These are phyloP conservation scores for Euptelea pleiosperma DNA, from an alignment of 164 flowering plant species.

Conservation along the genomic window DNA sequence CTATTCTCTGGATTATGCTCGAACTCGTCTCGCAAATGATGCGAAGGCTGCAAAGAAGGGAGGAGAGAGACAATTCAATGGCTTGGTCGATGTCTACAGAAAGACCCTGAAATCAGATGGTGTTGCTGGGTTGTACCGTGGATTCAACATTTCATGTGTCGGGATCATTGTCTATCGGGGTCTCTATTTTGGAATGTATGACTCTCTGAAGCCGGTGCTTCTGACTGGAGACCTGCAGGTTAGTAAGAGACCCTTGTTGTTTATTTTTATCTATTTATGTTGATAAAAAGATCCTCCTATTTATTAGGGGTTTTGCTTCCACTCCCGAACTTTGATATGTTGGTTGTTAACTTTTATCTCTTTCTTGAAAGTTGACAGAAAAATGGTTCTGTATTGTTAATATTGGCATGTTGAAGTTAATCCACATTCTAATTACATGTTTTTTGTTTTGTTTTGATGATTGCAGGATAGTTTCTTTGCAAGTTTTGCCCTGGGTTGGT, in stretches of 20 bases:
- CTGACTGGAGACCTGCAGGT: constrained; percentile 66
- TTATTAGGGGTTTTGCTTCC: too few relatives aligned
- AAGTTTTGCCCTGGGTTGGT: constrained; percentile 66
- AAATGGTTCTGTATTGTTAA: too few relatives aligned
- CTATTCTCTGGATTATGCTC: constrained; percentile 73
- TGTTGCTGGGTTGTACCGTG: constrained; percentile 87
- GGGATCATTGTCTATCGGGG: constrained; percentile 84
- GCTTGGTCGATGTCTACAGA: constrained; percentile 73
- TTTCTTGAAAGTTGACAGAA: too few relatives aligned
- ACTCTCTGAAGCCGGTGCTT: constrained; percentile 75
- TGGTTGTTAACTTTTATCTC: too few relatives aligned
- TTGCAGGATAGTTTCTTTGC: constrained; percentile 74
- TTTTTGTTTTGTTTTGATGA: constrained; percentile 2
- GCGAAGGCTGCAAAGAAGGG: constrained; percentile 84
- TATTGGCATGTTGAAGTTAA: not conserved
- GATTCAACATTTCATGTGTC: constrained; percentile 77
- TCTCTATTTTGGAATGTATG: constrained; percentile 84
- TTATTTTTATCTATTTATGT: not conserved
- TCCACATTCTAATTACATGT: too few relatives aligned
- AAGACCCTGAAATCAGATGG: constrained; percentile 75
- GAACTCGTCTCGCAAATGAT: constrained; percentile 83
- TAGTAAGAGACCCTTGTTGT: constrained; percentile 8
- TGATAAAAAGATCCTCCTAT: too few relatives aligned
- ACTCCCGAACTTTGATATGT: too few relatives aligned
- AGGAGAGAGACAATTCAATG: constrained; percentile 80